A percentile compares a stretch with the other conserved stretches of the same genome.
These are phyloP conservation scores for Flaveria floridana DNA, from an alignment of 140 eudicot genomes.

Conservation along the genomic window DNA sequence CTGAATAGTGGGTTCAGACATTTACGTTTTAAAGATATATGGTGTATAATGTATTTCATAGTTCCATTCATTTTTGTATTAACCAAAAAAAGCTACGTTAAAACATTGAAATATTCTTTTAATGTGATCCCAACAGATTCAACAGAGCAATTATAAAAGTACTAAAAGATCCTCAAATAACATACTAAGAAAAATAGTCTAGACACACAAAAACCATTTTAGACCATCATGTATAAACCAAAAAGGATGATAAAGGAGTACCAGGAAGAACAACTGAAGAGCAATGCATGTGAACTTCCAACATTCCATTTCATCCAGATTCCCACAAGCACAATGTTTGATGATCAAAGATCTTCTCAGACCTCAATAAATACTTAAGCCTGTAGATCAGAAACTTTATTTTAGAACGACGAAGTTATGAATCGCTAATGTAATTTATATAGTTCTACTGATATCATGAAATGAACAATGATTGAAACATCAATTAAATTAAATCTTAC, in stretches of 20 bases:
- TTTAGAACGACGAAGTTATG: not conserved
- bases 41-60: too few relatives aligned
- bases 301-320: not conserved
- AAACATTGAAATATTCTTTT: not conserved
- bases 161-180: not conserved
- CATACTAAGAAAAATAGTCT: not conserved
- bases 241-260: not conserved
- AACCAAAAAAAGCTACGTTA: not conserved
- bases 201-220: not conserved
- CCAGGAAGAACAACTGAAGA: not conserved
- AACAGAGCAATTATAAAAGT: not conserved
- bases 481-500: not conserved
- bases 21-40: too few relatives aligned
- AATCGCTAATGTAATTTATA: not conserved
- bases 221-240: constrained; percentile 1
- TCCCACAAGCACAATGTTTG: not conserved
- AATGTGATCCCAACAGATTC: constrained; percentile 15
- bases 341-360: constrained; percentile 8
- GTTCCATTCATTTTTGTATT: too few relatives aligned
- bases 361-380: not conserved
- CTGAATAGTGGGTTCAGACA: too few relatives aligned
- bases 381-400: not conserved
- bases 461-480: not conserved
- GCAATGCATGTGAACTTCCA: not conserved
- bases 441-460: not conserved